Conservation (phyloP, 2,329 filamentous ascomycete species). For the Trichophyton schoenleinii region DNA sequence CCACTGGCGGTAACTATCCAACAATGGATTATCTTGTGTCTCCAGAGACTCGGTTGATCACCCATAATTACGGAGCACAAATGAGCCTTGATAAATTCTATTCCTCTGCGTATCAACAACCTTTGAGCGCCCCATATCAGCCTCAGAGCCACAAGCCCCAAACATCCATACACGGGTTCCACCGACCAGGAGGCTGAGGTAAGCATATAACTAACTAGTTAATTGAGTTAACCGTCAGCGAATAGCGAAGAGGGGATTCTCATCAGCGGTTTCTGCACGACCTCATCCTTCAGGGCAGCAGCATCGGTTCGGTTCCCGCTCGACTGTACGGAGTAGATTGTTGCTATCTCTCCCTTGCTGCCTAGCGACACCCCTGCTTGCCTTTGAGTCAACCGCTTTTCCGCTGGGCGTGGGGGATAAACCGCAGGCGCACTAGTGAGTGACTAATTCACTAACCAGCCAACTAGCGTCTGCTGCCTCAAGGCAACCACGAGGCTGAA, state of each 20-base stretch:
- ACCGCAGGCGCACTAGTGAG: neutral
- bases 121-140: neutral
- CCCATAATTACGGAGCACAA: neutral
- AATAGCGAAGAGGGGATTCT: neutral
- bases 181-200: neutral
- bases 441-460: neutral
- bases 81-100: neutral
- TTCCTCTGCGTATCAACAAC: neutral
- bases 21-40: neutral
- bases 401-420: neutral
- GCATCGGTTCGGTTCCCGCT: neutral
- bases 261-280: neutral
- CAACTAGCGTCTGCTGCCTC: neutral
- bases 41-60: neutral
- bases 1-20: neutral
- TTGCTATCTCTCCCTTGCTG: neutral
- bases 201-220: no score
- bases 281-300: neutral
- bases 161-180: neutral
- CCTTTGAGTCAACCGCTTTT: neutral
- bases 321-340: neutral
- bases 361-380: neutral
- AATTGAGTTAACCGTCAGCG: neutral
- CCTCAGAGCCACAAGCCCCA: neutral
- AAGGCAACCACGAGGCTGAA: conserved; percentile 4